Percentiles rank a stretch among this genome's conserved stretches.
These are phyloP conservation scores for Elongisporangium anandrum DNA, from an alignment of 352 stramenopile genomes.

Conservation along the genomic window DNA sequence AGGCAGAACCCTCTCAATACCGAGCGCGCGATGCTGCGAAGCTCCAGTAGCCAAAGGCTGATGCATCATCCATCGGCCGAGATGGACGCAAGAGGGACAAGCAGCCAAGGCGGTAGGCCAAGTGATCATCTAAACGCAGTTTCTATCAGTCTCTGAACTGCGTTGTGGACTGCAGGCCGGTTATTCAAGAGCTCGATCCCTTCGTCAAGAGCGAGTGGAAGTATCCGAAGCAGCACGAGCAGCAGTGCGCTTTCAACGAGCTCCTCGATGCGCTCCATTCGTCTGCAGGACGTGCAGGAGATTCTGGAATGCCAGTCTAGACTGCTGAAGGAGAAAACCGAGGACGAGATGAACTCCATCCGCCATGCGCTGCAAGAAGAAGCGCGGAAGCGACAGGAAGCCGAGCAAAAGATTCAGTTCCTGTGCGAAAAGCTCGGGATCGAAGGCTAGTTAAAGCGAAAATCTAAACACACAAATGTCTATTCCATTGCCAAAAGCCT, in stretches of 20 bases:
- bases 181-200: not conserved
- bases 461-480: constrained; percentile 1
- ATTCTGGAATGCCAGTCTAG: constrained; percentile 31
- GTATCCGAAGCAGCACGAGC: constrained; percentile 1
- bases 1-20: constrained; percentile 11
- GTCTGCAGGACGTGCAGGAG: constrained; percentile 30
- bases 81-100: not conserved
- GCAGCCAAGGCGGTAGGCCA: not conserved
- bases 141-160: not conserved
- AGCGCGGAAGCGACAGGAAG: constrained; percentile 27
- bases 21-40: constrained; percentile 1
- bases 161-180: not conserved
- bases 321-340: constrained; percentile 21
- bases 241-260: constrained; percentile 7
- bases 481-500: constrained; percentile 3
- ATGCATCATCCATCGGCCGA: not conserved
- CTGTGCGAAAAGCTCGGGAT: constrained; percentile 40
- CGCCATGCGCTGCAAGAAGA: constrained; percentile 23
- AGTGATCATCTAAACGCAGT: not conserved
- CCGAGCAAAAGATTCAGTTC: constrained; percentile 34
- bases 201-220: constrained; percentile 5
- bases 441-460: constrained; percentile 4
- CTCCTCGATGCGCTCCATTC: constrained; percentile 20
- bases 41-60: constrained; percentile 6
- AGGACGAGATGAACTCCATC: constrained; percentile 22